Base-by-base conservation (phyloP, 345 rosid species). In the Turritis glabra region DNA sequence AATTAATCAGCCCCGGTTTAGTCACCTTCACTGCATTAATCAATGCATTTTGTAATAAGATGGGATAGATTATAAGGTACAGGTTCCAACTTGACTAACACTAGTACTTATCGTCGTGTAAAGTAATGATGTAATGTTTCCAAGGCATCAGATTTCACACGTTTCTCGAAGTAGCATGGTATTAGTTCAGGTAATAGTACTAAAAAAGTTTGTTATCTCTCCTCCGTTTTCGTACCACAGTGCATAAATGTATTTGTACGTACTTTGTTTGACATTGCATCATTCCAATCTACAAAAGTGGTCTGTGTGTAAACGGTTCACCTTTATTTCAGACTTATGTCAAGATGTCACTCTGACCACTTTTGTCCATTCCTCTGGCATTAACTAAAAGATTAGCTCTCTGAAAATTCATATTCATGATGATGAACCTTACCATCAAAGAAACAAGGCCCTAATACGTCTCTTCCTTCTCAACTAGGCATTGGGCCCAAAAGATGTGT, bases 1-100 rank as follows among this genome's bases (percentile, higher is more conserved):
- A 7, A 17, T 1, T 17, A 46, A 30, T 30, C 61, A 71, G 6
- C 59, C 14, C 33, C 29, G 67, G 19, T 71, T 17, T 60, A 25
- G 33, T 48, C 67, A 60, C 40, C 37, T 48, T 71, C 51, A 56
- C 23, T 56, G 61, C 14, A 30, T 56, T 55, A 55, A 55, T 55
- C 61, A 30, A 55, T 55, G 61, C 61, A 55, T 55, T 29, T 29
- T 21, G 5, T 4, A 1, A 29, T n/a, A 14, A 29, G 61, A 55
- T 38, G 2, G 38, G 8, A 50, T 2, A 41, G 8, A n/a, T n/a
- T n/a, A n/a, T n/a, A n/a, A n/a, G n/a, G n/a, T n/a, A n/a, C n/a
- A n/a, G n/a, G n/a, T n/a, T n/a, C n/a, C n/a, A n/a, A n/a, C 27
- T 26, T 3, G 27, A 26, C 27, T 26, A 26, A 26, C n/a, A n/a